Conservation (phyloP, 1,284 basidiomycete species). For the Phellopilus nigrolimitatus region DNA sequence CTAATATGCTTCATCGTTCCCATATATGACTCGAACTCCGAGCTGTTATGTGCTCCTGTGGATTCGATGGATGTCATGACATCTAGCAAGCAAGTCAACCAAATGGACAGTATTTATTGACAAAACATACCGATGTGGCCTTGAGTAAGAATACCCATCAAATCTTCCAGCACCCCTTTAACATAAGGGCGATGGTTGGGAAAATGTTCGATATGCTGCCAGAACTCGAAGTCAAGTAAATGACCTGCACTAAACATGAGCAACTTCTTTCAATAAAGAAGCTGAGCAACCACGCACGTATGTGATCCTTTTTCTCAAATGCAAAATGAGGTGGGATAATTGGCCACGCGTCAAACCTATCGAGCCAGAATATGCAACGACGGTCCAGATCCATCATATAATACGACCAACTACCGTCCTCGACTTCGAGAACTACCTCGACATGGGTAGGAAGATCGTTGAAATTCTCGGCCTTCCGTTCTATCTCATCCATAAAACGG, state of each 20-base stretch:
- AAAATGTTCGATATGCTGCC: slow-evolving; percentile 50
- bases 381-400: slow-evolving; percentile 38
- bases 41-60: slow-evolving; percentile 36
- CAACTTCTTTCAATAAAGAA: slow-evolving; percentile 40
- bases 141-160: slow-evolving; percentile 44
- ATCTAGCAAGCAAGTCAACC: slow-evolving; percentile 27
- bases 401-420: slow-evolving; percentile 30
- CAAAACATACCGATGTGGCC: slow-evolving; percentile 39
- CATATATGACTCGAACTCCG: slow-evolving; percentile 29
- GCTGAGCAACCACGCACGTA: slow-evolving; percentile 5
- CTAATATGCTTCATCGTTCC: slow-evolving; percentile 32
- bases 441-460: slow-evolving; percentile 2
- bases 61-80: slow-evolving; percentile 40
- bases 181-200: slow-evolving; percentile 39
- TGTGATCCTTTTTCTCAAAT: slow-evolving; percentile 1
- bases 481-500: slow-evolving; percentile 5
- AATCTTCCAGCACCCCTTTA: slow-evolving; percentile 36
- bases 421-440: slow-evolving; percentile 7
- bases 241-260: neutral
- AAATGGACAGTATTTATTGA: neutral
- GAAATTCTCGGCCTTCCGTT: neutral
- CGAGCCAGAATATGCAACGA: slow-evolving; percentile 40
- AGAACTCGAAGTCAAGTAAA: slow-evolving; percentile 15
- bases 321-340: neutral
- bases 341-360: slow-evolving; percentile 24